Evolutionary conservation across 2,329 filamentous ascomycete species (phyloP), one percentile per base, ranked within the genome.

Genomic region (Colletotrichum plurivorum): DNA sequence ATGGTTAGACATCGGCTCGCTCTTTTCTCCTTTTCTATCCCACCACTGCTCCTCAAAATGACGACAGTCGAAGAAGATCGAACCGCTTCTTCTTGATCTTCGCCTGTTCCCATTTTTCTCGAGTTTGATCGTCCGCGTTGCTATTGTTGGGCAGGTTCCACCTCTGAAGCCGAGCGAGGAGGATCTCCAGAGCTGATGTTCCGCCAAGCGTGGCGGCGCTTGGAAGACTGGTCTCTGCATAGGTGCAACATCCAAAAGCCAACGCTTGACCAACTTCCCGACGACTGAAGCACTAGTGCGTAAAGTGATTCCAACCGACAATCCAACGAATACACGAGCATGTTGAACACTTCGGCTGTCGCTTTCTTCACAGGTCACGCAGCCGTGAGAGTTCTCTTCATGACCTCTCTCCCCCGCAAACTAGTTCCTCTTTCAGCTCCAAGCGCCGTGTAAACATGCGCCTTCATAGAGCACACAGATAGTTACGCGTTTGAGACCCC

Each of bases 71-170:
- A 52, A 9, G 13, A 9, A 13, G 15, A 20, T 22, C 25, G 9
- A 27, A 9, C n/a, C 7, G 16, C 39, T 45, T 5, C 5, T 22
- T 48, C 43, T 48, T 6, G 25, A 39, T 59, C 25, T 16, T 48
- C 56, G 36, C 18, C 4, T 9, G 22, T 48, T 43, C 27, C 56
- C 25, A 49, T 36, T 25, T 25, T 59, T 49, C 5, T 16, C 15
- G 15, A 18, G 56, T 59, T 59, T 59, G 56, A 59, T 58, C 43
- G 43, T 1, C 39, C 48, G 31, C 15, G 56, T 39, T 59, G 56
- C 56, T 59, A 59, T 59, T 59, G 25, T 49, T 59, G 56, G 25
- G 27, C 31, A 0, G 15, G 43, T 39, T 59, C 56, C 56, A 49
- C 56, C 16, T 39, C 49, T 52, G 20, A 57, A 57, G 41, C 39